Base-by-base conservation (phyloP, 1,284 basidiomycete species). In the Marasmius fiardii region DNA sequence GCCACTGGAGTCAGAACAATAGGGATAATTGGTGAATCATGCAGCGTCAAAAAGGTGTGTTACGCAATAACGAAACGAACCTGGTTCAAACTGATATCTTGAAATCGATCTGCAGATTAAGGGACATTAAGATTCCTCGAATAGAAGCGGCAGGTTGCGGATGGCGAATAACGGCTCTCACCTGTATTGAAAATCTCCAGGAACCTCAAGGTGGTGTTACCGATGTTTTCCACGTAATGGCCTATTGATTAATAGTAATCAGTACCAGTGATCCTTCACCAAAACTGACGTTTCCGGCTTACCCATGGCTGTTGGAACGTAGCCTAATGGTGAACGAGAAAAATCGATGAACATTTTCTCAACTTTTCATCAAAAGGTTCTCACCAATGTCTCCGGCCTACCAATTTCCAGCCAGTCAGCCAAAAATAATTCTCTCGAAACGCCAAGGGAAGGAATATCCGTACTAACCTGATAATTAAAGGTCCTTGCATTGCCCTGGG, bases 161-260 rank as follows among this genome's bases (percentile, higher is more conserved):
- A n/a, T n/a, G n/a, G n/a, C n/a, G n/a, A n/a, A n/a, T n/a, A n/a
- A n/a, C n/a, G n/a, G n/a, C n/a, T n/a, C n/a, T n/a, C n/a, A 78
- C 80, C 72, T 0, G 82, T 74, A 55, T 81, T 82, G 70, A 86
- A 86, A 51, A 89, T 82, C 65, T 88, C 86, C 41, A 88, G 73
- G 70, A 77, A 87, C 58, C 72, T 74, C 33, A 88, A 65, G 0
- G 85, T 83, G 3, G 79, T 78, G 61, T 86, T 83, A 5, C 86
- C 86, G 16, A 74, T 83, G 63, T 88, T 88, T 69, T 90, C 85
- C n/a, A 88, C 76, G 61, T 85, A 88, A 64, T 88, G 86, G 3
- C 82, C 82, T 77, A 59, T 43, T 21, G 53, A 31, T 24, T n/a
- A n/a, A n/a, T n/a, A n/a, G n/a, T n/a, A n/a, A n/a, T n/a, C n/a